A percentile compares a stretch with the other conserved stretches of the same genome.
These are phyloP conservation scores for Fusarium concolor DNA, from an alignment of 2,329 filamentous ascomycete species.

Conservation along the genomic window DNA sequence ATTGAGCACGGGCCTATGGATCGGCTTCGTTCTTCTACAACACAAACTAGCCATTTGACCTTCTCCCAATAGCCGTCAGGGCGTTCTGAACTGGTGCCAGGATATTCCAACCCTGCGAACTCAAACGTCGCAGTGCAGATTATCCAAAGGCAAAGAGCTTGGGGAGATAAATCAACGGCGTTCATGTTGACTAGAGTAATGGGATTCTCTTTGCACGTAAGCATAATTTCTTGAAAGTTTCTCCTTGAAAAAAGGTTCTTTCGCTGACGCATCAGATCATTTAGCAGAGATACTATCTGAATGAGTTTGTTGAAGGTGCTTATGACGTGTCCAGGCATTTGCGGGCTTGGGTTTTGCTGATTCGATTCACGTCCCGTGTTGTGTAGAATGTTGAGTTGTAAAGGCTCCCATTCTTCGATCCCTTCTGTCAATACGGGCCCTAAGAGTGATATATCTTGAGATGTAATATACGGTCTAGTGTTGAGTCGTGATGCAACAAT, in stretches of 20 bases:
- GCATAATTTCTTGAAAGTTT: not conserved
- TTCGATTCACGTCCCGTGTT: fast-evolving
- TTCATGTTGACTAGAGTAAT: not conserved
- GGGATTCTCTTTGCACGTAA: not conserved
- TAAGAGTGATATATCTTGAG: not conserved
- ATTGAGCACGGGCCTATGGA: not conserved
- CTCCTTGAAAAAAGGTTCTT: fast-evolving
- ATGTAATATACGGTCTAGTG: not conserved
- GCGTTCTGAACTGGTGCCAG: not conserved
- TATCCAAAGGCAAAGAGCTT: not conserved
- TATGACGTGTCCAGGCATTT: conserved; percentile 9
- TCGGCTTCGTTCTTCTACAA: not conserved
- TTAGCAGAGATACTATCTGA: not conserved
- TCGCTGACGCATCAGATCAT: not conserved
- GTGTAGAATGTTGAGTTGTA: not conserved
- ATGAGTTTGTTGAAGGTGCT: not conserved
- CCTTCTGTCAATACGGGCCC: not conserved
- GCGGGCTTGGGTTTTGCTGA: not conserved
- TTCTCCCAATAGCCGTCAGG: not conserved
- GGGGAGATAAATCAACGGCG: not conserved
- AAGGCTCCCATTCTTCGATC: conserved; percentile 13
- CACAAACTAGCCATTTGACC: not conserved
- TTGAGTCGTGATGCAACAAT: not conserved
- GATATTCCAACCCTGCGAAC: not conserved
- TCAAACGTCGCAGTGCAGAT: not conserved